These are phyloP conservation scores for Eutrema salsugineum DNA, from an alignment of 441 rosid species.

Conservation along the genomic window DNA sequence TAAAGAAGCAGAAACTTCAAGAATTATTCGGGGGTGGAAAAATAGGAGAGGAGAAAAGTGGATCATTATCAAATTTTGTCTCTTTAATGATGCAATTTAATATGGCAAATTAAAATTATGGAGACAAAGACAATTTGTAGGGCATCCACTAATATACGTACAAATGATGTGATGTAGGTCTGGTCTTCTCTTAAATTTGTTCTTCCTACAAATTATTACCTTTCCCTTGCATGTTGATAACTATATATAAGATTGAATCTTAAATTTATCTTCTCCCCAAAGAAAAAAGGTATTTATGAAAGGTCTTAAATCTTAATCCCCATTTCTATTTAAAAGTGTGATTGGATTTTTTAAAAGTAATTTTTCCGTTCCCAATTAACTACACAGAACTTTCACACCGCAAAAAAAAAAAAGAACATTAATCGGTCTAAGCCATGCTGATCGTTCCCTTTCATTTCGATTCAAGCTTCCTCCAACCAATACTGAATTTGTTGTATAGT, in stretches of 20 bases:
- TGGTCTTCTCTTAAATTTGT: conserved; percentile 18
- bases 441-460: too few species aligned
- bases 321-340: neutral
- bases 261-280: neutral
- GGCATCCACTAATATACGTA: conserved; percentile 18
- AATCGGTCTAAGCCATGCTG: too few species aligned
- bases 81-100: conserved; percentile 24
- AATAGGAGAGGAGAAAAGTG: conserved; percentile 18
- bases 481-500: too few species aligned
- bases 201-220: neutral
- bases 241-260: neutral
- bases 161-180: conserved; percentile 20
- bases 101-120: conserved; percentile 11
- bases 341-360: neutral
- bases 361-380: neutral
- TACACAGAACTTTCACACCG: too few species aligned
- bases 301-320: conserved; percentile 2
- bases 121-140: conserved; percentile 31
- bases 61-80: conserved; percentile 22
- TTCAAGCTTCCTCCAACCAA: too few species aligned
- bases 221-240: conserved; percentile 11
- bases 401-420: too few species aligned
- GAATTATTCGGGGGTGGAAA: conserved; percentile 30
- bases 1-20: conserved; percentile 36
- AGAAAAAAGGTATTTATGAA: neutral